phyloP scores from a whole-genome alignment of 805 yeast genomes.

The Candida palmyrensis region DNA sequence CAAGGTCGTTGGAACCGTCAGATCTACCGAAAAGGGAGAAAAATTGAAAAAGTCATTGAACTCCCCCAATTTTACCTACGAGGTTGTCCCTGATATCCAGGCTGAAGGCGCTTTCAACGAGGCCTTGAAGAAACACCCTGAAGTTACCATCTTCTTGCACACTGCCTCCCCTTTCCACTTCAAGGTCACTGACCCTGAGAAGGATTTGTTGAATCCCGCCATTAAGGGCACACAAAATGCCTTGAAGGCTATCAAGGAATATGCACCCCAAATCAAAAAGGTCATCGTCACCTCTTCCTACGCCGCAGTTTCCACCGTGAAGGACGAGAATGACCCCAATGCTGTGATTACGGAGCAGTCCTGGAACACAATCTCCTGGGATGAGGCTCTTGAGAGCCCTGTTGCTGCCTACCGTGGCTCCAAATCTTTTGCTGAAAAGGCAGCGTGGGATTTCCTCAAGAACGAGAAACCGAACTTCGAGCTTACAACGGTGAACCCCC shows the following conservation, averaged over 20 bases:
- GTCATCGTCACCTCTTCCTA: constrained; percentile 37
- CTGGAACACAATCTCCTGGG: constrained; percentile 53
- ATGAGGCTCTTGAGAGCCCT: constrained; percentile 36
- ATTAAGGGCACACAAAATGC: constrained; percentile 19
- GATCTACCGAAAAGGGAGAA: constrained; percentile 19
- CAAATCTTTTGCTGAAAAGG: constrained; percentile 54
- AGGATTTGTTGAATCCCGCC: constrained; percentile 18
- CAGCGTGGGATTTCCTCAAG: constrained; percentile 52
- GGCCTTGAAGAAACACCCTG: constrained; percentile 17
- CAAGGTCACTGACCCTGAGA: constrained; percentile 11
- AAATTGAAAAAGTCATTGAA: constrained; percentile 18
- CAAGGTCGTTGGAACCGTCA: constrained; percentile 21
- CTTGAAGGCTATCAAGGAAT: constrained; percentile 12
- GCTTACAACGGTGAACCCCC: constrained; percentile 26
- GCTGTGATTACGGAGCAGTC: constrained; percentile 38
- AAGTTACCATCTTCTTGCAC: constrained; percentile 16
- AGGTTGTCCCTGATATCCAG: constrained; percentile 12
- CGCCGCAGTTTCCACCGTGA: constrained; percentile 33
- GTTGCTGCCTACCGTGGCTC: constrained; percentile 50
- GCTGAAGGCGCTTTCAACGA: constrained; percentile 16
- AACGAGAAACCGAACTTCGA: constrained; percentile 33
- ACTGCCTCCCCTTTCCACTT: constrained; percentile 19
- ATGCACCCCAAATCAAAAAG: constrained; percentile 13
- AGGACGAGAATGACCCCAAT: constrained; percentile 18
- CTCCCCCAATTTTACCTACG: constrained; percentile 11